Percentiles rank a stretch among this genome's conserved stretches.
Evolutionary conservation across 805 yeast species (phyloP).

Genomic region (Candida boidinii): DNA sequence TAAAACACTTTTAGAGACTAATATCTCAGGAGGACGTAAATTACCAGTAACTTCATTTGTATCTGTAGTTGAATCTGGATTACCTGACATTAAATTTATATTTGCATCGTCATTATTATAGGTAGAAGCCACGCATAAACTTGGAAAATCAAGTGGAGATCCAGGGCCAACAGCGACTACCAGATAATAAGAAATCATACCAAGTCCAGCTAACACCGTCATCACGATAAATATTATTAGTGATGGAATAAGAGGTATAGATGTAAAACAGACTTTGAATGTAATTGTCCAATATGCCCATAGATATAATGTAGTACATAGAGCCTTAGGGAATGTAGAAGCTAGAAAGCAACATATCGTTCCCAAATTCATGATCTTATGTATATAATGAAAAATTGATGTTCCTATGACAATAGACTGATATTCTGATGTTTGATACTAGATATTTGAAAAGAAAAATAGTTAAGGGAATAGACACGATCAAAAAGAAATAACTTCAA

Average conservation of each 20-base stretch:
- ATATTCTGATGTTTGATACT: no score
- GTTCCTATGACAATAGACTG: no score
- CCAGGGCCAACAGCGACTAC: constrained; percentile 55
- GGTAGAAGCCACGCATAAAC: constrained; percentile 21
- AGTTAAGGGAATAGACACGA: no score
- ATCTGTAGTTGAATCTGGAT: no score
- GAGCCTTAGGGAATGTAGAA: constrained; percentile 39
- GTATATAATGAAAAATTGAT: not conserved
- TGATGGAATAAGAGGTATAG: constrained; percentile 10
- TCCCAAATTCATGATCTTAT: constrained; percentile 2
- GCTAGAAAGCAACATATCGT: constrained; percentile 26
- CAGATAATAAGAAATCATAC: constrained; percentile 42
- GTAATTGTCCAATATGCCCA: constrained; percentile 40
- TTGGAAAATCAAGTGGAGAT: constrained; percentile 50
- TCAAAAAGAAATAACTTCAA: no score
- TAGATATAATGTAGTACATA: constrained; percentile 31
- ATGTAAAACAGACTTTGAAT: constrained; percentile 18
- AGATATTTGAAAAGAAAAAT: no score
- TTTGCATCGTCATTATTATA: constrained; percentile 3
- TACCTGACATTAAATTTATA: constrained; percentile 8
- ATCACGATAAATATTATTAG: constrained; percentile 18
- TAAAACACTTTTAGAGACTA: constrained; percentile 31
- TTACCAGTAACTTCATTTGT: no score
- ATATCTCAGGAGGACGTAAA: constrained; percentile 32
- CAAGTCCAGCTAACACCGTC: constrained; percentile 23